Percentiles rank a stretch among this genome's conserved stretches.
Conservation (phyloP, 176 grass and related monocot genomes). For the Juncus effusus region DNA sequence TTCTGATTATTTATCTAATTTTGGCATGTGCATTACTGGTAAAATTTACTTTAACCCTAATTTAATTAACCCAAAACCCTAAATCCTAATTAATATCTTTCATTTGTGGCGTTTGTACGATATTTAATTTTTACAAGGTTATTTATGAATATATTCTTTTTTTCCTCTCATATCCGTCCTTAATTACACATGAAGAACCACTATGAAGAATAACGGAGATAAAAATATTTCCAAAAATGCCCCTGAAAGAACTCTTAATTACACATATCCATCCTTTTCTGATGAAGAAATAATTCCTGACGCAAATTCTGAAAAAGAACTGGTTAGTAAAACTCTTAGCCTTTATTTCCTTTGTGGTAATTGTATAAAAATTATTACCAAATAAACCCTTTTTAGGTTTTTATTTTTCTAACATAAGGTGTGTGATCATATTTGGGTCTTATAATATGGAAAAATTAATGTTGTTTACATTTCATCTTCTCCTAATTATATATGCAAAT, state of each 20-base stretch:
- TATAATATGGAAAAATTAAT: background rate
- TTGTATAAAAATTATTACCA: background rate
- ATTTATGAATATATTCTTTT: background rate
- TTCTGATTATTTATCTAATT: too few relatives aligned
- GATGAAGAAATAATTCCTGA: slow-evolving; percentile 50
- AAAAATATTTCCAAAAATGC: slow-evolving; percentile 15
- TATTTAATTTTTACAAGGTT: too few relatives aligned
- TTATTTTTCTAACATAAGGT: background rate
- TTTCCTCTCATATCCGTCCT: background rate
- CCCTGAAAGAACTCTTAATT: slow-evolving; percentile 12
- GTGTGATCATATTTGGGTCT: background rate
- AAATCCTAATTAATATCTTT: too few relatives aligned
- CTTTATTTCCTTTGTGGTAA: background rate
- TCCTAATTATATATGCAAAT: background rate
- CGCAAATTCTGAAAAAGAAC: slow-evolving; percentile 79
- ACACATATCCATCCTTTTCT: slow-evolving; percentile 37
- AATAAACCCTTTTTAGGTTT: background rate
- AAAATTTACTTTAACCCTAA: too few relatives aligned
- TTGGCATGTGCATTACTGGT: too few relatives aligned
- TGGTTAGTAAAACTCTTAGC: slow-evolving; percentile 39
- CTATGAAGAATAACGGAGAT: background rate
- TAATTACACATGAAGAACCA: slow-evolving; percentile 29
- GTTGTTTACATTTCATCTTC: too few relatives aligned
- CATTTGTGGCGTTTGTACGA: too few relatives aligned
- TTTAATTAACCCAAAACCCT: too few relatives aligned